Percentiles rank a stretch among this genome's conserved stretches.
Evolutionary conservation across 345 rosid genomes (phyloP).

Genomic region (Mallotus nudiflorus): DNA sequence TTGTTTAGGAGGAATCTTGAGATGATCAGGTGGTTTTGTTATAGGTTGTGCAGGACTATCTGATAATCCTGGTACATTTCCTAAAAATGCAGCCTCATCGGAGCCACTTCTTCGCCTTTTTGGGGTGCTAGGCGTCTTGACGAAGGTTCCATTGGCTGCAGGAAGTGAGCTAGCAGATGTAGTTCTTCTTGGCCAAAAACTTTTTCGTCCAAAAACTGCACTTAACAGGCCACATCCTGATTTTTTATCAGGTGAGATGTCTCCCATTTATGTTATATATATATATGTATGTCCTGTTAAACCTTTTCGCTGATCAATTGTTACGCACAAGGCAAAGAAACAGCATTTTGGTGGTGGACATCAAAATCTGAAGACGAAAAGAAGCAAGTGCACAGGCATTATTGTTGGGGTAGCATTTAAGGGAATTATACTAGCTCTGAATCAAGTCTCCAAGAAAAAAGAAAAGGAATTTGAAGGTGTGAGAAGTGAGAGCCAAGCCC

Average conservation of each 20-base stretch:
- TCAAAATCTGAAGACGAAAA: constrained; percentile 2
- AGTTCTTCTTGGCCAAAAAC: constrained; percentile 57
- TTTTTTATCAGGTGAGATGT: constrained; percentile 43
- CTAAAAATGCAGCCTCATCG: constrained; percentile 45
- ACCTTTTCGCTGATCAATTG: background rate
- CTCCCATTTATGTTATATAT: constrained; percentile 37
- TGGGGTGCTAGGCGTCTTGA: constrained; percentile 43
- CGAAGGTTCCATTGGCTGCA: constrained; percentile 26
- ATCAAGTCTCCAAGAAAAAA: background rate
- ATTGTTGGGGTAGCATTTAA: background rate
- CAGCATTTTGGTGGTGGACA: background rate
- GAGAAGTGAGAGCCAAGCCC: constrained; percentile 22
- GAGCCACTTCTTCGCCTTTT: constrained; percentile 48
- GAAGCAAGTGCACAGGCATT: background rate
- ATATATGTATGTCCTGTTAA: background rate
- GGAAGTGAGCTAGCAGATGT: constrained; percentile 53
- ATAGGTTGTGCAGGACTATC: constrained; percentile 28
- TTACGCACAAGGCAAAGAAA: background rate
- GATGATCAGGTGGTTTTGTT: constrained; percentile 36
- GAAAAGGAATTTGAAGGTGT: background rate
- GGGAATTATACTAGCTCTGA: too few relatives aligned
- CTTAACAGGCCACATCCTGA: constrained; percentile 67
- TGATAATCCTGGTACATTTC: constrained; percentile 13
- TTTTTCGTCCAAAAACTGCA: constrained; percentile 61
- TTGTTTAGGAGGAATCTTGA: constrained; percentile 20